These are phyloP conservation scores for Trichoderma citrinoviride DNA, from an alignment of 2,329 filamentous ascomycete species.

Conservation along the genomic window DNA sequence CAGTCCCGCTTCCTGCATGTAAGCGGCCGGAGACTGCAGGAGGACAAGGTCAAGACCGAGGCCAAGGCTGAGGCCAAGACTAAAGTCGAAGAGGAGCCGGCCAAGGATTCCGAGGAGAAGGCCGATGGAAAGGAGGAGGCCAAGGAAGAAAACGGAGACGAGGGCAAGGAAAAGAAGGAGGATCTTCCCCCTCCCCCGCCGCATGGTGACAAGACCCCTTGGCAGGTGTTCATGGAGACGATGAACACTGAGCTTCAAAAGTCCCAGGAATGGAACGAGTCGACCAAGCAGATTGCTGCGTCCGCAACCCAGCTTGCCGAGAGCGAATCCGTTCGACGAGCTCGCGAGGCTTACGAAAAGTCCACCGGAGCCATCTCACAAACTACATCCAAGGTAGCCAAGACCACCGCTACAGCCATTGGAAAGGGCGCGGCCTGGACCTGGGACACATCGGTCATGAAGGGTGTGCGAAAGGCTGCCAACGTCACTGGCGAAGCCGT, in stretches of 20 bases:
- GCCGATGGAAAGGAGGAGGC: conserved; percentile 49
- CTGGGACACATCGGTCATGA: conserved; percentile 92
- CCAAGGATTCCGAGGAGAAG: conserved; percentile 42
- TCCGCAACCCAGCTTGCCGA: conserved; percentile 89
- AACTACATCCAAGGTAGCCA: conserved; percentile 75
- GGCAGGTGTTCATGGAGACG: conserved; percentile 99
- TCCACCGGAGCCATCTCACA: conserved; percentile 80
- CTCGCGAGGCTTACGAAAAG: conserved; percentile 80
- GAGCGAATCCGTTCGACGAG: conserved; percentile 84
- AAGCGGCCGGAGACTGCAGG: conserved; percentile 32
- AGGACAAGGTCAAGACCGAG: conserved; percentile 33
- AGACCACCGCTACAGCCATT: conserved; percentile 80
- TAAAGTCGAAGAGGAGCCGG: conserved; percentile 26
- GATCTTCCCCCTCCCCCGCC: conserved; percentile 83
- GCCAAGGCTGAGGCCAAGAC: conserved; percentile 23
- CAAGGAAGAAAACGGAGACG: conserved; percentile 43
- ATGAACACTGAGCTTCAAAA: conserved; percentile 90
- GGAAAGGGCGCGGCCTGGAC: conserved; percentile 94
- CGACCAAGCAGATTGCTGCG: conserved; percentile 88
- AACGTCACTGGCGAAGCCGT: conserved; percentile 81
- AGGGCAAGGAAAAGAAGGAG: conserved; percentile 59
- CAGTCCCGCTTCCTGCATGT: conserved; percentile 37
- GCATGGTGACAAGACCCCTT: conserved; percentile 96
- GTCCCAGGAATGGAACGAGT: conserved; percentile 99
- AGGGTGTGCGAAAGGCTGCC: conserved; percentile 83